A percentile compares a stretch with the other conserved stretches of the same genome.
These are phyloP conservation scores for Panaeolus papilionaceus DNA, from an alignment of 768 basidiomycete genomes.

Conservation along the genomic window DNA sequence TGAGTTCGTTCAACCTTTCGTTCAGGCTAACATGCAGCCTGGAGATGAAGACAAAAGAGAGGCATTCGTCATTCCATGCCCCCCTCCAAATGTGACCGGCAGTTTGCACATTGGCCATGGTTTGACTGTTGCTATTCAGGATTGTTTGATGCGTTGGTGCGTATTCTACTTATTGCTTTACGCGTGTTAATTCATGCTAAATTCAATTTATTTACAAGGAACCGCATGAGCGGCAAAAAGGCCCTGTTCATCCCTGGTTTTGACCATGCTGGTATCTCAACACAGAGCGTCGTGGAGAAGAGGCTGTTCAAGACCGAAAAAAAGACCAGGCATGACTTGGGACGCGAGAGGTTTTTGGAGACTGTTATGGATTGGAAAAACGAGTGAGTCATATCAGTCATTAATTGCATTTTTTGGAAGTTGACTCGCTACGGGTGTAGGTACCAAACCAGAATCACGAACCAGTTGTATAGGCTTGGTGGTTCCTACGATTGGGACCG, in stretches of 20 bases:
- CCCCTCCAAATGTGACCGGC: constrained; percentile 98
- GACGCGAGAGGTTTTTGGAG: constrained; percentile 88
- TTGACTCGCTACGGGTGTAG: constrained; percentile 43
- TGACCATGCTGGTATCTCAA: constrained; percentile 98
- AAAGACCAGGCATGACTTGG: constrained; percentile 91
- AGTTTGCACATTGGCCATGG: constrained; percentile 96
- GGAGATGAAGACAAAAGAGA: constrained; percentile 61
- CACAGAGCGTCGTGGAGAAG: constrained; percentile 97
- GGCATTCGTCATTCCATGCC: constrained; percentile 84
- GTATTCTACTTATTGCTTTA: constrained; percentile 40
- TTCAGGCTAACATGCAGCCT: constrained; percentile 57
- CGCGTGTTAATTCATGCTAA: constrained; percentile 5
- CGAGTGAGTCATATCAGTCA: constrained; percentile 61
- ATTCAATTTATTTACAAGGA: constrained; percentile 52
- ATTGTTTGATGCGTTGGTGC: constrained; percentile 87
- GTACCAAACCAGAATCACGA: constrained; percentile 92
- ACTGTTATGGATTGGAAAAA: constrained; percentile 98
- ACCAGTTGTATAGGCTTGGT: constrained; percentile 87
- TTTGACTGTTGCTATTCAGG: constrained; percentile 91
- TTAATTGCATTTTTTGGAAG: not conserved
- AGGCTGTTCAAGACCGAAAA: constrained; percentile 84
- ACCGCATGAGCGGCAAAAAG: constrained; percentile 94
- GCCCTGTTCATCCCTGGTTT: constrained; percentile 93
- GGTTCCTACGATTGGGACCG: constrained; percentile 96
- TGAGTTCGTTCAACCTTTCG: constrained; percentile 46